Evolutionary conservation across 371 early-diverging fungal genomes (phyloP).

Genomic region (Mucor mucedo): DNA sequence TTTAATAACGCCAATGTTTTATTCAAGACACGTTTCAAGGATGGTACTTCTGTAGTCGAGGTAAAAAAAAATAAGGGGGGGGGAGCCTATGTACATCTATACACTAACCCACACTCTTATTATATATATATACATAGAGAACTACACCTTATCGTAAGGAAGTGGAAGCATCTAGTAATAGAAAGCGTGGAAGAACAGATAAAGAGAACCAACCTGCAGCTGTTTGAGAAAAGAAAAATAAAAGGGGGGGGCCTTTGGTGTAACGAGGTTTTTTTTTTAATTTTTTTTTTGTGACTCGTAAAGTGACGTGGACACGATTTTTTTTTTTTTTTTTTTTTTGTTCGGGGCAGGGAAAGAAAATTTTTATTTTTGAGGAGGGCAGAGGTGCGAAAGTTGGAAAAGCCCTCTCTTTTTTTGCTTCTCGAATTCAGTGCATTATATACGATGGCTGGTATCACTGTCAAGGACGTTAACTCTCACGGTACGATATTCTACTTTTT

Average conservation of each 20-base stretch:
- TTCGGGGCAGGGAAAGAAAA: slow-evolving; percentile 8
- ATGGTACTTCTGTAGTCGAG: slow-evolving; percentile 97
- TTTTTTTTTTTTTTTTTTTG: no score
- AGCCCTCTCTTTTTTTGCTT: slow-evolving; percentile 33
- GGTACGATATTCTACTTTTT: slow-evolving; percentile 46
- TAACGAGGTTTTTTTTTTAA: neutral
- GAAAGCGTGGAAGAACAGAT: slow-evolving; percentile 21
- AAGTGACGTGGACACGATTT: neutral
- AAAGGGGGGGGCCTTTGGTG: no score
- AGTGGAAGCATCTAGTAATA: neutral
- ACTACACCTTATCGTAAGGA: slow-evolving; percentile 32
- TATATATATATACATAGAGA: no score
- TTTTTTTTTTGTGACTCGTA: slow-evolving; percentile 1
- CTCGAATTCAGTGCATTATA: slow-evolving; percentile 36
- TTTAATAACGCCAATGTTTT: slow-evolving; percentile 99
- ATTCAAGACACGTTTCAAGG: slow-evolving; percentile 94
- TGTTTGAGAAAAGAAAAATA: no score
- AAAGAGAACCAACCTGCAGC: slow-evolving; percentile 9
- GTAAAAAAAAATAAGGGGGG: slow-evolving; percentile 13
- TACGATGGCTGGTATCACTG: slow-evolving; percentile 76
- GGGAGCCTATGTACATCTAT: no score
- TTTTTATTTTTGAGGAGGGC: slow-evolving; percentile 23
- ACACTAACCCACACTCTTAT: no score
- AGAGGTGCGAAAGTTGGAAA: slow-evolving; percentile 7
- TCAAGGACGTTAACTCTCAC: slow-evolving; percentile 94